phyloP scores from a whole-genome alignment of 495 filamentous ascomycete species.

The Hypoxylon fragiforme region DNA sequence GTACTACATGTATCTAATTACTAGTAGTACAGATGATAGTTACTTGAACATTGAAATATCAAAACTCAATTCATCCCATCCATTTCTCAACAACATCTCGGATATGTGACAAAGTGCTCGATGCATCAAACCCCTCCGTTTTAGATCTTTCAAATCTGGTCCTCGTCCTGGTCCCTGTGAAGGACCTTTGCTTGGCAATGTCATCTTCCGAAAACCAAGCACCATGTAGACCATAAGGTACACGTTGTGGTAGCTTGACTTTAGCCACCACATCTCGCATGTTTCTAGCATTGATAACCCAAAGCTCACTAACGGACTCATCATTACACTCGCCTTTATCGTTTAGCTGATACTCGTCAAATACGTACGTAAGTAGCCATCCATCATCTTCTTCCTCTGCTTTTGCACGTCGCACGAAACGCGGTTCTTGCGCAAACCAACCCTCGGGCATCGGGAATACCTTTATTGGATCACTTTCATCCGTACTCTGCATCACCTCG shows the following conservation, averaged over 20 bases:
- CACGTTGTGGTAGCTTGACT: slow-evolving; percentile 61
- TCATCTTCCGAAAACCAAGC: slow-evolving; percentile 64
- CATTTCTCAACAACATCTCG: no score
- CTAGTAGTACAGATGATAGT: no score
- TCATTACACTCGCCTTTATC: slow-evolving; percentile 44
- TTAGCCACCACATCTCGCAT: slow-evolving; percentile 60
- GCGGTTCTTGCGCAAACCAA: slow-evolving; percentile 65
- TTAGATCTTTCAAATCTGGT: slow-evolving; percentile 15
- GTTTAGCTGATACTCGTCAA: slow-evolving; percentile 57
- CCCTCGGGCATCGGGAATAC: slow-evolving; percentile 59
- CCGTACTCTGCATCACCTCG: slow-evolving; percentile 46
- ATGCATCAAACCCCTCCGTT: slow-evolving; percentile 16
- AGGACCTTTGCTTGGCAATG: slow-evolving; percentile 47
- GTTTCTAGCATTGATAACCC: slow-evolving; percentile 62
- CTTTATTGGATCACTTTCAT: slow-evolving; percentile 57
- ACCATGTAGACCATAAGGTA: slow-evolving; percentile 70
- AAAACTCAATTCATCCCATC: no score
- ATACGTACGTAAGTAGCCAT: slow-evolving; percentile 63
- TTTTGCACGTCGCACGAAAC: slow-evolving; percentile 57
- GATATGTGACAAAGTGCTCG: background rate
- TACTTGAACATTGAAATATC: no score
- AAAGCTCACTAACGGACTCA: slow-evolving; percentile 59
- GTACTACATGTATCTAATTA: no score
- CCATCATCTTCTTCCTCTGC: slow-evolving; percentile 57
- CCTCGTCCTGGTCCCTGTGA: slow-evolving; percentile 21